phyloP scores from a whole-genome alignment of 768 basidiomycete species.

The Lanmaoa pseudosensibilis region DNA sequence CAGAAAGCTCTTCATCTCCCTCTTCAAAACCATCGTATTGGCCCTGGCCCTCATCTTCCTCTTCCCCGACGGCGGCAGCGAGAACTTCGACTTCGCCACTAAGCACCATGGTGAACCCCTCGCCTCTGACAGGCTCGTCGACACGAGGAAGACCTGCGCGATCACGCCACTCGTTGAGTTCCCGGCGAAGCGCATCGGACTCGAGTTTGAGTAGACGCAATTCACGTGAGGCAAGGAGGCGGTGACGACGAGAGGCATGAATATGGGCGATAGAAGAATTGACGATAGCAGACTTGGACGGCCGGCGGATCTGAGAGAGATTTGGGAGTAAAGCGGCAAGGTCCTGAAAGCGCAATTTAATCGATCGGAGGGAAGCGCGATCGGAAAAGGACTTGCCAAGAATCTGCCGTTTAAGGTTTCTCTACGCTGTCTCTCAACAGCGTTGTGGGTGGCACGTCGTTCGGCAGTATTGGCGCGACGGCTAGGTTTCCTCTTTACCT shows the following conservation, averaged over 20 bases:
- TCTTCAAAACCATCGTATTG: constrained; percentile 41
- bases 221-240: constrained; percentile 78
- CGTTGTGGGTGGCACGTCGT: constrained; percentile 94
- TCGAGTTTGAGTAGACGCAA: constrained; percentile 78
- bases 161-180: constrained; percentile 92
- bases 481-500: constrained; percentile 76
- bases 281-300: constrained; percentile 95
- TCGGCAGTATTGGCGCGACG: constrained; percentile 95
- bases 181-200: constrained; percentile 81
- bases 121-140: constrained; percentile 71
- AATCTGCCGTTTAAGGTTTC: constrained; percentile 94
- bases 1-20: constrained; percentile 41
- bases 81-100: constrained; percentile 71
- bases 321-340: constrained; percentile 91
- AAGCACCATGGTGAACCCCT: constrained; percentile 71
- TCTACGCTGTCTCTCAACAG: constrained; percentile 89
- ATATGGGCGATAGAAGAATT: constrained; percentile 92
- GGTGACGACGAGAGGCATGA: constrained; percentile 78
- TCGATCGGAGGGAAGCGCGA: constrained; percentile 11
- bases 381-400: constrained; percentile 52
- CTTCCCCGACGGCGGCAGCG: constrained; percentile 51
- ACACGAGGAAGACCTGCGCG: constrained; percentile 67
- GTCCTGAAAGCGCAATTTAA: constrained; percentile 49
- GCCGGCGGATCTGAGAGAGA: constrained; percentile 86
- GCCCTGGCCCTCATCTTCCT: constrained; percentile 48